Evolutionary conservation across 2,329 filamentous ascomycete genomes (phyloP).

Genomic region (Pyrenophora tritici-repentis): DNA sequence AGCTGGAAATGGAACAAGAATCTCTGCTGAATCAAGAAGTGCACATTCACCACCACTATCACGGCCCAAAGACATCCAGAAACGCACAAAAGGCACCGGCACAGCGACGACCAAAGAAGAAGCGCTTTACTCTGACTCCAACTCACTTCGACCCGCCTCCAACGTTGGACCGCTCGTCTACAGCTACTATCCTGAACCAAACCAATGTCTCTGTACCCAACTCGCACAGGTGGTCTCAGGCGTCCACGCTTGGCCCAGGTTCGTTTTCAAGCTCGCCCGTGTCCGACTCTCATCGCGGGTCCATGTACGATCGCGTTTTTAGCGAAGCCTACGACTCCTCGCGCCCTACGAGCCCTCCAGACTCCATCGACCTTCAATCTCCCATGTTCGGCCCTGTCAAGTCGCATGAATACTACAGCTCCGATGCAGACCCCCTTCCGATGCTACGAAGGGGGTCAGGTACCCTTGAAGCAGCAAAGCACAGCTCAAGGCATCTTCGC

Average conservation of each 20-base stretch:
- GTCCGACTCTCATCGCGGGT: constrained; percentile 70
- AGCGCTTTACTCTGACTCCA: constrained; percentile 67
- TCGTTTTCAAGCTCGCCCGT: constrained; percentile 82
- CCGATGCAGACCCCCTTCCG: constrained; percentile 19
- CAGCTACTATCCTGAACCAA: constrained; percentile 67
- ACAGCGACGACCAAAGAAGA: constrained; percentile 67
- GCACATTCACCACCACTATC: constrained; percentile 95
- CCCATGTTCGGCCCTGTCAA: constrained; percentile 62
- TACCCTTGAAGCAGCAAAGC: constrained; percentile 8
- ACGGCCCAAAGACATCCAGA: constrained; percentile 55
- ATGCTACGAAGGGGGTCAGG: constrained; percentile 7
- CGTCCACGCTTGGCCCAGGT: constrained; percentile 67
- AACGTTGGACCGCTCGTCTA: constrained; percentile 52
- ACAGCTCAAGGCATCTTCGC: constrained; percentile 17
- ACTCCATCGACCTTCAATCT: constrained; percentile 64
- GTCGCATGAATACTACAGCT: constrained; percentile 25
- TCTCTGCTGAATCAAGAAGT: constrained; percentile 60
- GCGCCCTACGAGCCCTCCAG: constrained; percentile 75
- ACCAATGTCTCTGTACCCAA: constrained; percentile 64
- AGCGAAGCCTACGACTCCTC: constrained; percentile 67
- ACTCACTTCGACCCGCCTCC: constrained; percentile 54
- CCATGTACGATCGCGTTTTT: constrained; percentile 77
- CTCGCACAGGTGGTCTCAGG: constrained; percentile 66
- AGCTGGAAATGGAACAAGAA: constrained; percentile 60
- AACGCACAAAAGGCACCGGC: constrained; percentile 54